Conservation (phyloP, 139 green algal genomes). For the Pleodorina starrii region DNA sequence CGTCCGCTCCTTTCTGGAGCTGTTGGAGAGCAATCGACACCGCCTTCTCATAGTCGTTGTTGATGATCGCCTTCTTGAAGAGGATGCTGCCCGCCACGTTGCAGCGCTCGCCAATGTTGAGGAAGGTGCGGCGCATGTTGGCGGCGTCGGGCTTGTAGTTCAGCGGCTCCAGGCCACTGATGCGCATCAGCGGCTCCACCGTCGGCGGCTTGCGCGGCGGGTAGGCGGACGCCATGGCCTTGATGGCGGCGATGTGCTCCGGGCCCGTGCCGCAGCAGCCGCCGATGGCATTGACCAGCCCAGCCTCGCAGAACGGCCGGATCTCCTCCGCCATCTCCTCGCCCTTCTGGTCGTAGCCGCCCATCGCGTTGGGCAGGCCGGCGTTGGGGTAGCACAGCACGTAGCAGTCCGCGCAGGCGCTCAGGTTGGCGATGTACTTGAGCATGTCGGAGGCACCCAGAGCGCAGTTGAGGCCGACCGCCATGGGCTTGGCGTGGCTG, state of each 20-base stretch:
- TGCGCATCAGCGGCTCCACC: constrained; percentile 86
- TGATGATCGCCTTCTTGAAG: constrained; percentile 98
- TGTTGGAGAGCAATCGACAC: constrained; percentile 93
- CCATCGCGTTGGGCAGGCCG: constrained; percentile 98
- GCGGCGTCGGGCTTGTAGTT: constrained; percentile 88
- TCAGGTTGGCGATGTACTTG: constrained; percentile 95
- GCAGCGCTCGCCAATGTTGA: constrained; percentile 98
- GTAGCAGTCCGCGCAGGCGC: constrained; percentile 90
- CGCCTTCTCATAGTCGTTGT: constrained; percentile 96
- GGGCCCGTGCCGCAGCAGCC: constrained; percentile 95
- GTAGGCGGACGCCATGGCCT: constrained; percentile 78
- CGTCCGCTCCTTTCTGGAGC: constrained; percentile 87
- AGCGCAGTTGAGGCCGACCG: constrained; percentile 97
- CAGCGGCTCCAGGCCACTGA: constrained; percentile 95
- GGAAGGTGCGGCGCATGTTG: constrained; percentile 92
- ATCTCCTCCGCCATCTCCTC: constrained; percentile 96
- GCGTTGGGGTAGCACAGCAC: constrained; percentile 99
- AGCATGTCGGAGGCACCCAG: constrained; percentile 97
- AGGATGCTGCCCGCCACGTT: constrained; percentile 96
- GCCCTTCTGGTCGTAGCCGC: constrained; percentile 97
- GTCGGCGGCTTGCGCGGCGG: constrained; percentile 72
- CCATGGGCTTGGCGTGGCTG: constrained; percentile 92
- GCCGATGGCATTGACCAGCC: constrained; percentile 95
- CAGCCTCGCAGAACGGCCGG: constrained; percentile 90
- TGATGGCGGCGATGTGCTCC: constrained; percentile 94